Evolutionary conservation across 495 filamentous ascomycete genomes (phyloP), one percentile per base, ranked within the genome.

Genomic region (Filosporella fistucella): DNA sequence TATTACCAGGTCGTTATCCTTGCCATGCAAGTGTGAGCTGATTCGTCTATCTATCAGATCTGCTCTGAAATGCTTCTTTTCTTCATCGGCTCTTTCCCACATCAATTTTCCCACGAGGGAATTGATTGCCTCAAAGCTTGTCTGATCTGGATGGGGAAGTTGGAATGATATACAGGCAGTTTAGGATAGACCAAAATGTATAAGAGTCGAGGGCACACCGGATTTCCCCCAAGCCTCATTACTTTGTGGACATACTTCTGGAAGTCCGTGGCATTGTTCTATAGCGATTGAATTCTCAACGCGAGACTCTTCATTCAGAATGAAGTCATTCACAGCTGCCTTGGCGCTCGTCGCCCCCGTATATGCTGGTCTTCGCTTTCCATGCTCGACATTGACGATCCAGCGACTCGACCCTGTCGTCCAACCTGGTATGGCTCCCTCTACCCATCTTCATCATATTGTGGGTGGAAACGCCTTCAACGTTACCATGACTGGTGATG

Each of bases 391-490:
- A 2, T 57, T 74, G 34, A 67, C 63, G 22, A 56, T 74, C 42
- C 70, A 74, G 47, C 66, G 70, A 12, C 52, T 74, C 24, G 68
- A 68, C 46, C 67, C 69, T n/a, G 47, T 69, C 26, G 71, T 70
- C 42, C 63, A 69, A 56, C 65, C 66, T 11, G 66, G 62, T 33
- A 49, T 49, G 22, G 54, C 53, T 17, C 66, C 68, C 6, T 68
- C 69, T 13, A 51, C 71, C 5, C 71, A 75, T 49, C 61, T 75
- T 30, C 71, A 75, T 47, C 69, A 72, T 42, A 68, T 75, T 14
- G 68, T 72, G 1, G 71, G 71, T 23, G 71, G 71, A 22, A 69
- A 75, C 62, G 65, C 62, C 24, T 75, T 75, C 62, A 70, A 71
- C 47, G 66, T 68, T 9, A 61, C 62, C 34, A 73, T 73, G 71